These are phyloP conservation scores for Microbotryum silenes-acaulis DNA, from an alignment of 1,284 basidiomycete species.

Conservation along the genomic window DNA sequence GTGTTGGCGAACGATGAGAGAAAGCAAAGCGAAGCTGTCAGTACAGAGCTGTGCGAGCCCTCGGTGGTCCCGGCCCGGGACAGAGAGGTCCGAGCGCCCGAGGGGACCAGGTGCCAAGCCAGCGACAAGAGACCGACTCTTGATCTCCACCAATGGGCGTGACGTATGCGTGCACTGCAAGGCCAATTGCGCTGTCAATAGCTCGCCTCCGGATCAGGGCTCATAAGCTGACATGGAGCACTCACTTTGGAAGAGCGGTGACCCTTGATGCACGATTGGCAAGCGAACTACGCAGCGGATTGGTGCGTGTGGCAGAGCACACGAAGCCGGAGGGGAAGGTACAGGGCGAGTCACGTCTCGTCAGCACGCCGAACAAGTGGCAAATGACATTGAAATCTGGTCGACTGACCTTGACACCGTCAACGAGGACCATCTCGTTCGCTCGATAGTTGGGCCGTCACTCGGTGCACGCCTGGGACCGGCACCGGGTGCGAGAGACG, in stretches of 20 bases:
- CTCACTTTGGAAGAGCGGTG: conserved; percentile 24
- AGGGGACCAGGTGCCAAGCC: not conserved
- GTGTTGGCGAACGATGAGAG: not conserved
- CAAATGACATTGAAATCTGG: not conserved
- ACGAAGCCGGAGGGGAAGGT: not conserved
- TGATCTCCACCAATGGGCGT: conserved; percentile 26
- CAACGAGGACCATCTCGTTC: conserved; percentile 9
- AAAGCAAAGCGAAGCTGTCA: too few relatives aligned
- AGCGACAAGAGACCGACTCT: conserved; percentile 17
- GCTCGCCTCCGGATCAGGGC: not conserved
- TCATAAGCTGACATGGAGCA: not conserved
- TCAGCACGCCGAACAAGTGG: not conserved
- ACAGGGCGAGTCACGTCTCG: not conserved
- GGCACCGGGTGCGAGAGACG: too few relatives aligned
- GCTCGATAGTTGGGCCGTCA: too few relatives aligned
- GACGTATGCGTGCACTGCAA: conserved; percentile 26
- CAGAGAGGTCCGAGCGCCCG: not conserved
- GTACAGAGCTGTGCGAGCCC: too few relatives aligned
- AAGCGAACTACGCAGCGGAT: conserved; percentile 24
- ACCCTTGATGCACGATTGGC: conserved; percentile 28
- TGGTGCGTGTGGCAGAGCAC: not conserved
- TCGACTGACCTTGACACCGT: conserved; percentile 9
- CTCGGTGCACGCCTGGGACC: too few relatives aligned
- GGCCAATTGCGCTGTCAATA: not conserved
- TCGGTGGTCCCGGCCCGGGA: too few relatives aligned